Base-by-base conservation (phyloP, 306 rosid genomes). In the Quillaja saponaria region DNA sequence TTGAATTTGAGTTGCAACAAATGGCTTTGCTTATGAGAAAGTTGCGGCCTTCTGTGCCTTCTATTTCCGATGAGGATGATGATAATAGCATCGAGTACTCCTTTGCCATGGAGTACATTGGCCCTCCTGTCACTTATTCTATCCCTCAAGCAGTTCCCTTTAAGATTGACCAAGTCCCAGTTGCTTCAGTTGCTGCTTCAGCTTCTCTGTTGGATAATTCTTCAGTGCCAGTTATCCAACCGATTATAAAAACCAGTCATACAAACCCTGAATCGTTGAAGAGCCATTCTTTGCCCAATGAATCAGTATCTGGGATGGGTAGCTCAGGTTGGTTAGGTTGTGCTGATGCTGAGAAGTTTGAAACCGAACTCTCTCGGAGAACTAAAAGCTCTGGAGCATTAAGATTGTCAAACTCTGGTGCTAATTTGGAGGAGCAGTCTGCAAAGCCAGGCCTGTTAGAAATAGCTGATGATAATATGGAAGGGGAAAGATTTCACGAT, bases 61-160 rank as follows among this genome's bases (percentile, higher is more conserved):
- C 89, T 33, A 55, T 54, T 63, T 58, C 68, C 12, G 69, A 52
- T 21, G 63, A 14, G 10, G 49, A 33, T 10, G 56, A 49, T 11
- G 71, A 80, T 11, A 77, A 17, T 10, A 75, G 57, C 59, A 37
- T 66, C 45, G 95, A 90, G 17, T 90, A 74, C 56, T 87, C 97
- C 7, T 74, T 90, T 66, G 95, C 97, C 10, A 46, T 67, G 10
- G 85, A 76, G 64, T 90, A 90, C 58, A 28, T 10, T 69, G 97
- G 97, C 8, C 87, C 91, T 64, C 76, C 86, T 40, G 15, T 84
- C 10, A 18, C 53, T 37, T 59, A 73, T 57, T 79, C 68, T 0
- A 69, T 90, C 71, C 97, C 97, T 15, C 76, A 81, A 55, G 78
- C 68, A 1, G 14, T 44, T 53, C 83, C 95, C 41, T 74, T 90